Evolutionary conservation across 1,139 yeast genomes (phyloP).

Genomic region (Candida labiduridarum): DNA sequence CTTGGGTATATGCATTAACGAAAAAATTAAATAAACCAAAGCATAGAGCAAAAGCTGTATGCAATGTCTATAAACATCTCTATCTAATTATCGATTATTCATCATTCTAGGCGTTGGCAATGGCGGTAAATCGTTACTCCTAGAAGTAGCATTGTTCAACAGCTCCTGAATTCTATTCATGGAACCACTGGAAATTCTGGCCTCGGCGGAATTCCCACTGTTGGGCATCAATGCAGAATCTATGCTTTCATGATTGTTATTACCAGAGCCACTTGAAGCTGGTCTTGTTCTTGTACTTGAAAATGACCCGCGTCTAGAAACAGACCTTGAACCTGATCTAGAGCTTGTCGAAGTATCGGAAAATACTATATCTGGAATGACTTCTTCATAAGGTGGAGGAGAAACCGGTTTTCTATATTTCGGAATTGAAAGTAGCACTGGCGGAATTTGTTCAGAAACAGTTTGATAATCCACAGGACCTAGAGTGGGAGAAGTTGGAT

Average conservation of each 20-base stretch:
- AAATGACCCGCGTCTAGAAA: not conserved
- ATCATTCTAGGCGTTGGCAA: conserved; percentile 6
- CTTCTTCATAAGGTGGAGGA: conserved; percentile 7
- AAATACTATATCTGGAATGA: conserved; percentile 1
- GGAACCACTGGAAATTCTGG: not conserved
- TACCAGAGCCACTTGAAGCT: not conserved
- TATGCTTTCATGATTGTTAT: not conserved
- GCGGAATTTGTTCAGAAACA: not conserved
- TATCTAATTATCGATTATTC: not conserved
- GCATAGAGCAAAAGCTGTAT: not conserved
- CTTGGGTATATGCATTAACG: not conserved
- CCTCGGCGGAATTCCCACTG: not conserved
- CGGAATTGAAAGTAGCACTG: not conserved
- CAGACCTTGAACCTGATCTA: not conserved
- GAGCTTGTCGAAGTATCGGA: not conserved
- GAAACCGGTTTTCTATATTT: not conserved
- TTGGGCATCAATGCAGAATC: not conserved
- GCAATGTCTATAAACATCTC: not conserved
- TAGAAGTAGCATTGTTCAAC: not conserved
- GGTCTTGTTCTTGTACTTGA: not conserved
- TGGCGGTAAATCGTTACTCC: conserved; percentile 3
- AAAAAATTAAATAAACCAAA: not conserved
- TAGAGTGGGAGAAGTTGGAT: not conserved
- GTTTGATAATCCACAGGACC: not conserved
- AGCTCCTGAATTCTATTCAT: conserved; percentile 1